These are phyloP conservation scores for Plasmopara muralis DNA, from an alignment of 352 stramenopile genomes.

Conservation along the genomic window DNA sequence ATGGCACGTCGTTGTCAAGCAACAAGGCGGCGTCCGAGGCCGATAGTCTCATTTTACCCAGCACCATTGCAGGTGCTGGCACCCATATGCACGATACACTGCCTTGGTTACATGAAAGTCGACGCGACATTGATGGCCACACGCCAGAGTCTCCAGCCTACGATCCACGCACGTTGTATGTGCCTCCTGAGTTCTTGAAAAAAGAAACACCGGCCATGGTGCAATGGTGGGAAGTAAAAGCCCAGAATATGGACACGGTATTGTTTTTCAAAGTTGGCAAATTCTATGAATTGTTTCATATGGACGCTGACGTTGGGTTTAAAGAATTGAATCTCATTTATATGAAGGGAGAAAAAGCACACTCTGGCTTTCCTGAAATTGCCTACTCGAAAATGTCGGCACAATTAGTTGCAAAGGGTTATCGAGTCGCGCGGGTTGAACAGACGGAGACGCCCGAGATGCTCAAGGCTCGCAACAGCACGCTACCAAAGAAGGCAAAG, in stretches of 20 bases:
- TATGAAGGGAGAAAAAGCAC: conserved; percentile 98
- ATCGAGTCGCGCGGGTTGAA: conserved; percentile 97
- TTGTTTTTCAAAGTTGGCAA: conserved; percentile 99
- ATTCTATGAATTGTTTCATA: conserved; percentile 96
- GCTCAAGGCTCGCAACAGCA: conserved; percentile 91
- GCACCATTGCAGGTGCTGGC: conserved; percentile 43
- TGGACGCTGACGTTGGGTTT: conserved; percentile 97
- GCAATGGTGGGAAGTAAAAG: conserved; percentile 99
- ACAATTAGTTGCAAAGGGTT: conserved; percentile 93
- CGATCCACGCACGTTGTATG: conserved; percentile 88
- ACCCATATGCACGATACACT: conserved; percentile 90
- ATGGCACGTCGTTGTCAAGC: conserved; percentile 10
- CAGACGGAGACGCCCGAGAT: conserved; percentile 98
- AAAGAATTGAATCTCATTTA: conserved; percentile 95
- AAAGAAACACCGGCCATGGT: conserved; percentile 93
- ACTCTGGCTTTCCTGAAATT: conserved; percentile 98
- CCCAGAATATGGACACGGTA: conserved; percentile 96
- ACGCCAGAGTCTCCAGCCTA: conserved; percentile 81
- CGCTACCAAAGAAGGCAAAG: conserved; percentile 66
- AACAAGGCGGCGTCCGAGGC: conserved; percentile 27
- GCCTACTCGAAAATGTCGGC: conserved; percentile 96
- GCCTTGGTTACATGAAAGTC: conserved; percentile 81
- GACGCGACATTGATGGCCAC: conserved; percentile 86
- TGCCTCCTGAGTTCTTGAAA: conserved; percentile 84
- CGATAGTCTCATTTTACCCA: conserved; percentile 19